These are phyloP conservation scores for Hanseniaspora uvarum DNA, from an alignment of 1,139 yeast genomes.

Conservation along the genomic window DNA sequence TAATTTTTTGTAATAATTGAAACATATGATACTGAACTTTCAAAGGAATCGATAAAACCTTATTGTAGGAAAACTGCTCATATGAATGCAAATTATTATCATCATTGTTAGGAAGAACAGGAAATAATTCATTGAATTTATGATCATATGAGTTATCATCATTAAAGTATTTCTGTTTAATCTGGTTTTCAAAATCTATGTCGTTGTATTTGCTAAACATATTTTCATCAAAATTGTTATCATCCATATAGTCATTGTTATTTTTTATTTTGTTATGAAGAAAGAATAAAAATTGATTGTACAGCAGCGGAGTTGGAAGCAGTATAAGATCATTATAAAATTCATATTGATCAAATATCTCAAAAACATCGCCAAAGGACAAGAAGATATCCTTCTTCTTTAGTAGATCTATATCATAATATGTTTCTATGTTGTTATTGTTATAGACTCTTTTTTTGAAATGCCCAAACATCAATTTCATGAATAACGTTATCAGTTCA, in stretches of 20 bases:
- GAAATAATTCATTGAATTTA: neutral
- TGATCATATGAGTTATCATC: neutral
- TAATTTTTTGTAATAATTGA: slow-evolving; percentile 14
- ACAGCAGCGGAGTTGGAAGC: slow-evolving; percentile 11
- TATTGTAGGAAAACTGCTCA: neutral
- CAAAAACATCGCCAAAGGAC: slow-evolving; percentile 15
- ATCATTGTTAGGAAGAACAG: neutral
- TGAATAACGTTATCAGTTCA: neutral
- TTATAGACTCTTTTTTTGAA: slow-evolving; percentile 12
- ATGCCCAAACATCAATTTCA: slow-evolving; percentile 11
- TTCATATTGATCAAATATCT: slow-evolving; percentile 6
- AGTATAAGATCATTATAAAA: slow-evolving; percentile 11
- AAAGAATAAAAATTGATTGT: slow-evolving; percentile 15
- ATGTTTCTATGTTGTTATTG: neutral
- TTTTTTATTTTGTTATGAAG: slow-evolving; percentile 6
- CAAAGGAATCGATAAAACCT: slow-evolving; percentile 8
- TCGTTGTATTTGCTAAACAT: neutral
- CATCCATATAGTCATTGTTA: neutral
- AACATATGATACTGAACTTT: slow-evolving; percentile 16
- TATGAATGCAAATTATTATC: neutral
- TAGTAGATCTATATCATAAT: neutral
- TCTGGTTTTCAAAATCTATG: neutral
- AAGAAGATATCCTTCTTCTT: slow-evolving; percentile 11
- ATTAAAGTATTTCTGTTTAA: neutral
- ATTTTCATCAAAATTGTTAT: neutral